These are phyloP conservation scores for Candida silvicultrix DNA, from an alignment of 805 yeast species.

Conservation along the genomic window DNA sequence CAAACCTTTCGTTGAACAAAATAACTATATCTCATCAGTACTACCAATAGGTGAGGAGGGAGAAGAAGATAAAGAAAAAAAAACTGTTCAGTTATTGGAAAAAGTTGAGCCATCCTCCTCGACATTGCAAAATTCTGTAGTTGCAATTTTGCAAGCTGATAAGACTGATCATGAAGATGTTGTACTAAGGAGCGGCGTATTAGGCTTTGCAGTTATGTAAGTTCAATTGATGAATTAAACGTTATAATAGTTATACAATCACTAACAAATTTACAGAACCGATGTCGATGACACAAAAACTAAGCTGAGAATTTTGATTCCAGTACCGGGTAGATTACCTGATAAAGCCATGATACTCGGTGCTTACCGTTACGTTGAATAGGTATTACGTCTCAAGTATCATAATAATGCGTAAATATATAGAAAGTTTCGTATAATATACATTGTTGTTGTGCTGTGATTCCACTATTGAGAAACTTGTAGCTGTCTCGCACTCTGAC, in stretches of 20 bases:
- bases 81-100: slow-evolving; percentile 18
- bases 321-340: slow-evolving; percentile 86
- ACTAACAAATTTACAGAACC: slow-evolving; percentile 11
- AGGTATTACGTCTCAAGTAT: slow-evolving; percentile 6
- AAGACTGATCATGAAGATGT: slow-evolving; percentile 41
- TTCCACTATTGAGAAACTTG: too few species aligned
- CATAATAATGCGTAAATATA: background rate
- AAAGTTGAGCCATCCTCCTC: slow-evolving; percentile 41
- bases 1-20: slow-evolving; percentile 35
- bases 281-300: slow-evolving; percentile 68
- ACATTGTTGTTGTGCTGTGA: too few species aligned
- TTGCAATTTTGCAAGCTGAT: slow-evolving; percentile 55
- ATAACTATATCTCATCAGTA: slow-evolving; percentile 16
- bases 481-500: too few species aligned
- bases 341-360: slow-evolving; percentile 69
- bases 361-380: slow-evolving; percentile 77
- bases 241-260: slow-evolving; percentile 3
- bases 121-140: slow-evolving; percentile 65
- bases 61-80: slow-evolving; percentile 22
- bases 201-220: slow-evolving; percentile 60
- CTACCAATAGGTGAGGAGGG: slow-evolving; percentile 22
- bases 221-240: background rate
- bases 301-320: slow-evolving; percentile 66
- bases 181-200: slow-evolving; percentile 47
- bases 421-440: too few species aligned